A percentile compares a stretch with the other conserved stretches of the same genome.
phyloP scores from a whole-genome alignment of 1,139 yeast genomes.

The Debaryomyces sp. region DNA sequence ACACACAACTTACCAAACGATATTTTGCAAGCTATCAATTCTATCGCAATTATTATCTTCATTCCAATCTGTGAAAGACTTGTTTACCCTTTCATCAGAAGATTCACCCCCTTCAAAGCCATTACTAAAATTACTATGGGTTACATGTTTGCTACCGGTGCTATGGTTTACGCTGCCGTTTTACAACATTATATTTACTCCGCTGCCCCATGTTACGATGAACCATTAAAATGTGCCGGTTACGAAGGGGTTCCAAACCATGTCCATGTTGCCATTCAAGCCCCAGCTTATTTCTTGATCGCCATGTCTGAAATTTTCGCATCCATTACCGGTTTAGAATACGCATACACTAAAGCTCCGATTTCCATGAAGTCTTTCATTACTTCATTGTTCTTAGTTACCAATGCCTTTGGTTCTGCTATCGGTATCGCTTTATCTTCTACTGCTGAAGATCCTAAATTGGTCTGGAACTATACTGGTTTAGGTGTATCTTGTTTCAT shows the following conservation, averaged over 20 bases:
- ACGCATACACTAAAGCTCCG: constrained; percentile 74
- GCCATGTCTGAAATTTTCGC: constrained; percentile 68
- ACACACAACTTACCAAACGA: constrained; percentile 68
- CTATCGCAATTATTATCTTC: constrained; percentile 61
- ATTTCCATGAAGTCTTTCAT: constrained; percentile 65
- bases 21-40: constrained; percentile 63
- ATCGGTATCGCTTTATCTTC: constrained; percentile 73
- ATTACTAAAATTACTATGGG: constrained; percentile 77
- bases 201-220: constrained; percentile 76
- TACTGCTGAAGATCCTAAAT: constrained; percentile 66
- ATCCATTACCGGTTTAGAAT: constrained; percentile 67
- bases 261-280: constrained; percentile 63
- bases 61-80: constrained; percentile 60
- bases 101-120: constrained; percentile 62
- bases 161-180: constrained; percentile 82
- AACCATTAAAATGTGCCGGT: constrained; percentile 46
- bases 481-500: constrained; percentile 60
- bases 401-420: constrained; percentile 70
- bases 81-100: constrained; percentile 59
- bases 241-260: constrained; percentile 46
- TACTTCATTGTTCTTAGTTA: constrained; percentile 62
- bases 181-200: constrained; percentile 74
- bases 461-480: constrained; percentile 68
- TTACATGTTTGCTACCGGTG: constrained; percentile 66
- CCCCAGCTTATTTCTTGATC: constrained; percentile 64